These are phyloP conservation scores for Taxillus chinensis DNA, from an alignment of 164 flowering plant species.

Conservation along the genomic window DNA sequence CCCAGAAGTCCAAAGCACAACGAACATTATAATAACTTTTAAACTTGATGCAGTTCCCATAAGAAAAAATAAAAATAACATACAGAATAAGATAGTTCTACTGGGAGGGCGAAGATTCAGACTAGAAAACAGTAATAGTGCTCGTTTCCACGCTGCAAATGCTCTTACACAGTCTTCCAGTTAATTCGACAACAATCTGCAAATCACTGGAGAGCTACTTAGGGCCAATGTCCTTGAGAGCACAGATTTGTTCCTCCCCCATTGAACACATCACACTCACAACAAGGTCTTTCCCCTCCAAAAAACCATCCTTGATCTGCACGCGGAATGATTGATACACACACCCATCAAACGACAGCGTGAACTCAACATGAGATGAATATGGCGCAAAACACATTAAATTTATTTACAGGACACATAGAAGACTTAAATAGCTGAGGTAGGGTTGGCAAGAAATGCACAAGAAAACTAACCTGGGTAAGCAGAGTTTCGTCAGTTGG, in stretches of 20 bases:
- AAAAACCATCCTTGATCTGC: constrained; percentile 47
- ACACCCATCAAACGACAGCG: background rate
- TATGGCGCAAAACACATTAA: background rate
- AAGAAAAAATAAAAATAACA: too few species aligned
- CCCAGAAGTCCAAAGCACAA: too few species aligned
- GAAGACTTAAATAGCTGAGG: background rate
- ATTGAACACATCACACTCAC: constrained; percentile 37
- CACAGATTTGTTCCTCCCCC: constrained; percentile 46
- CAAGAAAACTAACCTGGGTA: constrained; percentile 21
- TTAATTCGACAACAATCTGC: background rate
- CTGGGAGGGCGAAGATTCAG: too few species aligned
- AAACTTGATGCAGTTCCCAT: too few species aligned
- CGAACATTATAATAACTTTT: too few species aligned
- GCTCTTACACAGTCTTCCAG: background rate
- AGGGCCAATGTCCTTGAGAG: constrained; percentile 39
- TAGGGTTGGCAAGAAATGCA: background rate
- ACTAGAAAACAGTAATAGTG: too few species aligned
- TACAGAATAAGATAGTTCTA: too few species aligned
- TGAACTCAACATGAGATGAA: background rate
- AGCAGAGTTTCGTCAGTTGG: constrained; percentile 41
- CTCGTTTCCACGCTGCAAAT: background rate
- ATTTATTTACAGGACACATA: background rate
- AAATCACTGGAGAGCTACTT: constrained; percentile 6
- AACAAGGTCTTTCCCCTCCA: constrained; percentile 35
- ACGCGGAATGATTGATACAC: background rate